Conservation (phyloP, 345 rosid genomes). For the Camelina sativa region DNA sequence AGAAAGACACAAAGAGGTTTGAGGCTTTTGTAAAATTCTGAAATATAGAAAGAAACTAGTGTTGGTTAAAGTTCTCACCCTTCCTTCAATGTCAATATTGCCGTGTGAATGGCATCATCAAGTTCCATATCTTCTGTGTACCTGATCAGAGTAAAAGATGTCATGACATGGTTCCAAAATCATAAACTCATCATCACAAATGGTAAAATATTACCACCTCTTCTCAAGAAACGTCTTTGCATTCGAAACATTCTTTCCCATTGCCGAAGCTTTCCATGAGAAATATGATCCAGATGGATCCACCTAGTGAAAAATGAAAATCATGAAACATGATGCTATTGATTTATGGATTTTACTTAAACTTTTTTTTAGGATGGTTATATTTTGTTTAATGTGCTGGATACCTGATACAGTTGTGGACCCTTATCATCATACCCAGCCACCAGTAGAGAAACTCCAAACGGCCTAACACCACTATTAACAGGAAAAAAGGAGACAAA, state of each 20-base stretch:
- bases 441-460: constrained; percentile 92
- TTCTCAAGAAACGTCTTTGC: constrained; percentile 98
- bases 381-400: background rate
- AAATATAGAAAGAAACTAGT: background rate
- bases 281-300: constrained; percentile 99
- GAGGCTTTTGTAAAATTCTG: background rate
- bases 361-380: constrained; percentile 2
- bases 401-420: constrained; percentile 92
- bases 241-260: constrained; percentile 99
- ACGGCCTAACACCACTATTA: constrained; percentile 90
- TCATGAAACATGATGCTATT: background rate
- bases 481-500: background rate
- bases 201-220: constrained; percentile 53
- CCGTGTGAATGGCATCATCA: constrained; percentile 99
- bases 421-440: constrained; percentile 97
- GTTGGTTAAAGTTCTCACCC: constrained; percentile 56
- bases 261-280: constrained; percentile 99
- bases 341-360: background rate
- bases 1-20: background rate
- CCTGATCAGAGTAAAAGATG: constrained; percentile 46
- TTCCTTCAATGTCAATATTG: constrained; percentile 89
- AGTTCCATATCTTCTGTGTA: constrained; percentile 99
- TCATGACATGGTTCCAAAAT: constrained; percentile 27
- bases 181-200: background rate
- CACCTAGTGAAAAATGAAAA: constrained; percentile 53